Evolutionary conservation across 2,329 filamentous ascomycete genomes (phyloP).

Genomic region (Curvularia lunata): DNA sequence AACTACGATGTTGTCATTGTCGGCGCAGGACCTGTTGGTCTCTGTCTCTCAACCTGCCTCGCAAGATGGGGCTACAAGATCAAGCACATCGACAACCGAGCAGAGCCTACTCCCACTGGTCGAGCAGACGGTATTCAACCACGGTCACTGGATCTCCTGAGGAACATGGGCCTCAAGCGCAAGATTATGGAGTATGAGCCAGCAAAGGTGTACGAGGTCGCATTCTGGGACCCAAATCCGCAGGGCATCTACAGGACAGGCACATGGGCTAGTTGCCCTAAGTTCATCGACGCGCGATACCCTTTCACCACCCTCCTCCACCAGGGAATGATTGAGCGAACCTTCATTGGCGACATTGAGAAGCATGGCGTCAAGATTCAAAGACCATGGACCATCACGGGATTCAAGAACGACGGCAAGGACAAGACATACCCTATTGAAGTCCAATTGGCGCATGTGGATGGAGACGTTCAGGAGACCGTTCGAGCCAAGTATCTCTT

Average conservation of each 20-base stretch:
- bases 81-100: conserved; percentile 90
- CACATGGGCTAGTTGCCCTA: conserved; percentile 85
- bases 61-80: conserved; percentile 94
- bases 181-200: conserved; percentile 87
- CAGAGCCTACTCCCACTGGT: conserved; percentile 83
- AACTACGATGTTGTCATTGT: conserved; percentile 78
- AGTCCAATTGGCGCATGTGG: conserved; percentile 77
- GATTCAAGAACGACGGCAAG: conserved; percentile 65
- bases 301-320: conserved; percentile 68
- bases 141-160: conserved; percentile 81
- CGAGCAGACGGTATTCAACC: conserved; percentile 93
- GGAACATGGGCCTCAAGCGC: conserved; percentile 88
- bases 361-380: conserved; percentile 64
- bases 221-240: conserved; percentile 67
- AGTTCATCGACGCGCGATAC: conserved; percentile 73
- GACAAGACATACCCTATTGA: conserved; percentile 78
- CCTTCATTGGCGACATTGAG: conserved; percentile 66
- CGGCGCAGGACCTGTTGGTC: conserved; percentile 85
- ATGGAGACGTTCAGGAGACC: conserved; percentile 73
- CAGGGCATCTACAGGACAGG: conserved; percentile 65
- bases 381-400: conserved; percentile 67
- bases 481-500: conserved; percentile 68
- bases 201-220: conserved; percentile 79
- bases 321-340: conserved; percentile 67
- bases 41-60: conserved; percentile 85